These are phyloP conservation scores for Trichoderma asperellum DNA, from an alignment of 2,329 filamentous ascomycete species.

Conservation along the genomic window DNA sequence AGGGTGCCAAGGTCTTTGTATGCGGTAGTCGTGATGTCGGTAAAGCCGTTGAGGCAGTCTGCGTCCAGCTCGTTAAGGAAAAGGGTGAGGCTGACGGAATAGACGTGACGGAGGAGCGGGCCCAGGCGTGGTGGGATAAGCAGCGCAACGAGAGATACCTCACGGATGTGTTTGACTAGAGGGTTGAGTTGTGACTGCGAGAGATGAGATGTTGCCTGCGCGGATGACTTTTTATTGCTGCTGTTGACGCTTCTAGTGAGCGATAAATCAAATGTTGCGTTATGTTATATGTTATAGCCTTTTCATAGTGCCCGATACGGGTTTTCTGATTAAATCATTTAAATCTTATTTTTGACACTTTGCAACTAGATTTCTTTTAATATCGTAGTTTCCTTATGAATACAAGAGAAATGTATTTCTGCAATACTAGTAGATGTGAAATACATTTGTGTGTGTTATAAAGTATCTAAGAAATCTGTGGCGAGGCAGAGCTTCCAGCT, in stretches of 20 bases:
- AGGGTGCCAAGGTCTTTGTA: constrained; percentile 62
- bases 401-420: background rate
- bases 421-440: background rate
- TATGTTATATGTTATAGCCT: background rate
- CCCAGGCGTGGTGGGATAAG: constrained; percentile 53
- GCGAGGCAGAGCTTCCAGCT: background rate
- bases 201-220: no score
- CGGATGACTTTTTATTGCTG: background rate
- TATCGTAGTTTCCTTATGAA: background rate
- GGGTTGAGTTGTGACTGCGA: background rate
- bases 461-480: background rate
- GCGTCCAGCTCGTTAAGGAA: constrained; percentile 43
- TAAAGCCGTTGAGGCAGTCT: constrained; percentile 50
- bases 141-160: constrained; percentile 60
- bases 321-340: background rate
- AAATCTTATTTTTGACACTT: background rate
- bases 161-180: constrained; percentile 63
- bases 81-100: constrained; percentile 38
- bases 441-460: background rate
- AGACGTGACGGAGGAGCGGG: constrained; percentile 45
- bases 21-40: constrained; percentile 63
- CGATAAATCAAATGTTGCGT: background rate
- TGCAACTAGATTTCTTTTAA: background rate
- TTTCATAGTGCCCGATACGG: background rate
- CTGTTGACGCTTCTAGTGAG: background rate